Conservation (phyloP, 106 monocot species). For the Dendrobium chrysotoxum region DNA sequence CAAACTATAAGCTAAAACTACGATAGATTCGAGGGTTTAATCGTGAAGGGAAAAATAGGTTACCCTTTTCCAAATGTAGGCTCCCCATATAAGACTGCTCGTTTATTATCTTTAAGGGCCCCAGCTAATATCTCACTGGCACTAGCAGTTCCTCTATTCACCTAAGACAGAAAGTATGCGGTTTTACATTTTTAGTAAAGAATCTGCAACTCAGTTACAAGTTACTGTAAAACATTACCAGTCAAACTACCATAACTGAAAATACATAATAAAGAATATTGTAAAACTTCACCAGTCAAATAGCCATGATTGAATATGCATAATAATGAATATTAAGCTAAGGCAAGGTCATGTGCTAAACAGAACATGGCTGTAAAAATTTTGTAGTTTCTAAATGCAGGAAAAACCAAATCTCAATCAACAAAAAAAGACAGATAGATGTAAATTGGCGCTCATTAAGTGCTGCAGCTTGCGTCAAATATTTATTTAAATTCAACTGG, state of each 20-base stretch:
- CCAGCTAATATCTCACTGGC: constrained; percentile 99
- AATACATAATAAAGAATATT: background rate
- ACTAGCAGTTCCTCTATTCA: constrained; percentile 97
- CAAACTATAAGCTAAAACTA: constrained; percentile 9
- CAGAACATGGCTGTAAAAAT: background rate
- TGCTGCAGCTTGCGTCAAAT: background rate
- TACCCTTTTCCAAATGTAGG: constrained; percentile 99
- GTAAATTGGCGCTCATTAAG: background rate
- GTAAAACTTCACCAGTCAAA: background rate
- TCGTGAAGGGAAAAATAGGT: background rate
- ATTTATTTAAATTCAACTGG: background rate
- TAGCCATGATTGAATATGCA: background rate
- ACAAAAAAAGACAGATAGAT: background rate
- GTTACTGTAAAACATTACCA: too few species aligned
- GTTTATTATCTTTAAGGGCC: constrained; percentile 93
- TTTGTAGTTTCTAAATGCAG: background rate
- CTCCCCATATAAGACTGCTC: constrained; percentile 92
- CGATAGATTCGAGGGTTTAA: background rate
- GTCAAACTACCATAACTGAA: too few species aligned
- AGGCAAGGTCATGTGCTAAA: background rate
- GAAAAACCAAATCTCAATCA: background rate
- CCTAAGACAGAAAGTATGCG: constrained; percentile 33
- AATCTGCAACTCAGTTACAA: background rate
- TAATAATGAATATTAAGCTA: background rate
- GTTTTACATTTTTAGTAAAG: background rate